These are phyloP conservation scores for Podaxis pistillaris DNA, from an alignment of 768 basidiomycete genomes.

Conservation along the genomic window DNA sequence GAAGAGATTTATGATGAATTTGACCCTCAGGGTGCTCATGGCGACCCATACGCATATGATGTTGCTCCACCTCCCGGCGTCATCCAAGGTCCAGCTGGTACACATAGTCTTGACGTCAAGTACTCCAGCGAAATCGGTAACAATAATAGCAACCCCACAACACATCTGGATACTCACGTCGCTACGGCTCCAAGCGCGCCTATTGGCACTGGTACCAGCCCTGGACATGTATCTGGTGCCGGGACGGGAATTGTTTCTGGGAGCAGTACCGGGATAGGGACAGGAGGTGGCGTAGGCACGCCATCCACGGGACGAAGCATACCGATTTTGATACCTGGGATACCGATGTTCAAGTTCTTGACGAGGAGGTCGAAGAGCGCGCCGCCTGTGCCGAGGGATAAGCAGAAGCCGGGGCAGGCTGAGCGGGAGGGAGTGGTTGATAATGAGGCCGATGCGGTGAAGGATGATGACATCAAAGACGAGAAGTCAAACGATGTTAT, in stretches of 20 bases:
- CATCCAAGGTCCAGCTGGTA: background rate
- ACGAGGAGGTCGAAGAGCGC: constrained; percentile 48
- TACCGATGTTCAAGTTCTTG: constrained; percentile 34
- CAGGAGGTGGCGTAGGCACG: constrained; percentile 1
- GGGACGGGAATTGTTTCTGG: background rate
- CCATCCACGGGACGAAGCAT: constrained; percentile 11
- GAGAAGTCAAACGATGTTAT: constrained; percentile 22
- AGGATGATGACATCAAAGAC: background rate
- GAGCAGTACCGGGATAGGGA: too few relatives aligned
- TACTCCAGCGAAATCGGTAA: background rate
- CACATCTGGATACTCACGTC: background rate
- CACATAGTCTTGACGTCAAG: background rate
- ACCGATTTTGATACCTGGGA: constrained; percentile 21
- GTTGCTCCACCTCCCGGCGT: constrained; percentile 20
- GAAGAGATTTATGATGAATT: constrained; percentile 94
- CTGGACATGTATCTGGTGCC: background rate
- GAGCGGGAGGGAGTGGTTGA: background rate
- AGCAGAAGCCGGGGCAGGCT: constrained; percentile 17
- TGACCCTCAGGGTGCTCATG: constrained; percentile 72
- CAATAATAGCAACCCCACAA: background rate
- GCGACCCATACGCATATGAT: constrained; percentile 37
- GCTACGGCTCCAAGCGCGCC: background rate
- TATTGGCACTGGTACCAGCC: background rate
- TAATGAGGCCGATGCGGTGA: constrained; percentile 3
- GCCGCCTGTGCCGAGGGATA: constrained; percentile 50